These are phyloP conservation scores for Sporothrix pallida DNA, from an alignment of 2,329 filamentous ascomycete species.

Conservation along the genomic window DNA sequence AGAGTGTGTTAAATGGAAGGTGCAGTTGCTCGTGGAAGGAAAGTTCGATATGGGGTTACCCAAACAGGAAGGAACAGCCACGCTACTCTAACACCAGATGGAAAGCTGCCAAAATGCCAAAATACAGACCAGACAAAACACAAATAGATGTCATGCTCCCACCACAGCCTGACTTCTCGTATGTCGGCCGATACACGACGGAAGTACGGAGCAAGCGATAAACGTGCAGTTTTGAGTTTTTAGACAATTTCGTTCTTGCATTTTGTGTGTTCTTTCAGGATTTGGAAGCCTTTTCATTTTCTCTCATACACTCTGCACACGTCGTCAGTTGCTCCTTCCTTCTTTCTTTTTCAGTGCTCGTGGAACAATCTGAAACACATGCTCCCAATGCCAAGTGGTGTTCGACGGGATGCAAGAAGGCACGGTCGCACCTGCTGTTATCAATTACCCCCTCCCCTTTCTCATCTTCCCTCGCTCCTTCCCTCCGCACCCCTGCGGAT, in stretches of 20 bases:
- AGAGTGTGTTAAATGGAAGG: neutral
- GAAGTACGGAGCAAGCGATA: neutral
- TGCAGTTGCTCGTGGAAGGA: neutral
- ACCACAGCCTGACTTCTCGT: neutral
- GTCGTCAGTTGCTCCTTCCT: neutral
- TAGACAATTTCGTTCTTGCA: neutral
- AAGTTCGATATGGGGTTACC: slow-evolving; percentile 1
- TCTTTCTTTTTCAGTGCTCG: slow-evolving; percentile 6
- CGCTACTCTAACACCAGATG: too few species aligned
- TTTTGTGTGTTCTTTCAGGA: neutral
- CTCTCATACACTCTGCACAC: neutral
- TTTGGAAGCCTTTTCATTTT: neutral
- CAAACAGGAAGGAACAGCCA: slow-evolving; percentile 27
- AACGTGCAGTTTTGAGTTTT: neutral
- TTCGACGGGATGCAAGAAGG: neutral
- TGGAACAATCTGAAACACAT: slow-evolving; percentile 35
- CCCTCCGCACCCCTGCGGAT: slow-evolving; percentile 22
- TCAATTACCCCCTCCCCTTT: slow-evolving; percentile 21
- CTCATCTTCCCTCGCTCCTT: slow-evolving; percentile 23
- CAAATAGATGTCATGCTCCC: slow-evolving; percentile 14
- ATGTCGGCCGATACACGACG: slow-evolving; percentile 1
- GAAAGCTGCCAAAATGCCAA: neutral
- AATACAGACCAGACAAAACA: neutral
- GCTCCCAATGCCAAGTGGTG: slow-evolving; percentile 26
- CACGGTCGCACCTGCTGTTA: neutral